Evolutionary conservation across 164 flowering plant species (phyloP).

Genomic region (Annona cherimola): DNA sequence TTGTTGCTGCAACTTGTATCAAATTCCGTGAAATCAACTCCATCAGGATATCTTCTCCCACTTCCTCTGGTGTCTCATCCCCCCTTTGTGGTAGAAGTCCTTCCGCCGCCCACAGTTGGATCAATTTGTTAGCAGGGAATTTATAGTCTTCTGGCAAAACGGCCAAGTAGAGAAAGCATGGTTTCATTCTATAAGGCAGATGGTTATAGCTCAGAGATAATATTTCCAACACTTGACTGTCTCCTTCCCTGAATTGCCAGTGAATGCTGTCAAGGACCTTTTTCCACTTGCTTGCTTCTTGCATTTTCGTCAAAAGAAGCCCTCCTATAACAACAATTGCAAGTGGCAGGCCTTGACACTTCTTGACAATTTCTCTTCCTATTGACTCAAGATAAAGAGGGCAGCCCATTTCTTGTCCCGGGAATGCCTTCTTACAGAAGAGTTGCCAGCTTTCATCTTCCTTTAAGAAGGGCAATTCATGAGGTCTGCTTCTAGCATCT

Average conservation of each 20-base stretch:
- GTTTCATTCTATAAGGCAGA: neutral
- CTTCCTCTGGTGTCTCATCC: neutral
- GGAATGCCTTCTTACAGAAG: neutral
- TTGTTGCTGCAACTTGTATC: conserved; percentile 21
- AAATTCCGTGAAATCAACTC: neutral
- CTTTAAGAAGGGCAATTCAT: neutral
- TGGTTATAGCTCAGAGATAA: conserved; percentile 10
- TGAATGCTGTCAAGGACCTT: neutral
- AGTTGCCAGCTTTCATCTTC: neutral
- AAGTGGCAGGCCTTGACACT: neutral
- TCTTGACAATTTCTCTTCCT: neutral
- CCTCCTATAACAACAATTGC: neutral
- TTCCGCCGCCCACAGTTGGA: neutral
- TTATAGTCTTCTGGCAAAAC: neutral
- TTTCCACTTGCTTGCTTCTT: neutral
- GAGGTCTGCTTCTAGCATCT: neutral
- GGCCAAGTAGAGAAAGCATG: neutral
- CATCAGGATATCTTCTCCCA: conserved; percentile 1
- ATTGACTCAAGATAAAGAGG: neutral
- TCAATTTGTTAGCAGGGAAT: neutral
- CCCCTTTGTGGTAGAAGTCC: conserved; percentile 1
- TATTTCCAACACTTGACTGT: neutral
- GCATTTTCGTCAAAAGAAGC: neutral
- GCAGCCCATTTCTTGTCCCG: neutral
- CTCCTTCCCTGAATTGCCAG: conserved; percentile 1